A percentile compares a stretch with the other conserved stretches of the same genome.
Evolutionary conservation across 164 flowering plant species (phyloP).

Genomic region (Amborella trichopoda): DNA sequence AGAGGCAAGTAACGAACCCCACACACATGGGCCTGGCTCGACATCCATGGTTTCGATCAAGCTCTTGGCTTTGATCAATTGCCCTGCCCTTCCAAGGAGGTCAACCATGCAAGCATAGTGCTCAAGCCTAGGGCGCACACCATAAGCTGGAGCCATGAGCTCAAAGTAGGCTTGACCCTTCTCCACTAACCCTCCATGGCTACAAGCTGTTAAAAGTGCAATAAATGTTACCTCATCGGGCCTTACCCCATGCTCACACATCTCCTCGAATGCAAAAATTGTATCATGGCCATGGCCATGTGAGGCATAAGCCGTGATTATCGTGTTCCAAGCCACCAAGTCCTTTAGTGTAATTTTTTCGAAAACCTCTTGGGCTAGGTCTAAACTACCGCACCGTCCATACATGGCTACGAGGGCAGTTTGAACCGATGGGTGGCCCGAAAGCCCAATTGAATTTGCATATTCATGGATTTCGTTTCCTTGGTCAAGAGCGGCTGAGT

Average conservation of each 20-base stretch:
- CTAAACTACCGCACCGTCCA: conserved; percentile 39
- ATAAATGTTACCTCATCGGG: conserved; percentile 41
- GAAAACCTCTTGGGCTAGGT: conserved; percentile 26
- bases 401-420: conserved; percentile 46
- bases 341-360: conserved; percentile 19
- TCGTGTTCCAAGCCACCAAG: conserved; percentile 35
- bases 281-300: conserved; percentile 38
- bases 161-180: conserved; percentile 32
- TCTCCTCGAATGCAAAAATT: conserved; percentile 28
- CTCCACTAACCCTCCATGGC: conserved; percentile 44
- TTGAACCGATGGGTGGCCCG: conserved; percentile 24
- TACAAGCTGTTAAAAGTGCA: conserved; percentile 45
- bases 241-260: conserved; percentile 27
- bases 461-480: conserved; percentile 33
- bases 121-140: conserved; percentile 28
- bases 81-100: conserved; percentile 42
- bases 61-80: conserved; percentile 27
- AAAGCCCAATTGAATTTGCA: conserved; percentile 29
- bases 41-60: conserved; percentile 25
- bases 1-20: conserved; percentile 58
- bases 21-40: conserved; percentile 34
- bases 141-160: conserved; percentile 19
- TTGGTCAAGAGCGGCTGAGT: conserved; percentile 34
- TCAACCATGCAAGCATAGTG: conserved; percentile 49
- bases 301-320: conserved; percentile 51